A percentile compares a stretch with the other conserved stretches of the same genome.
Evolutionary conservation across 345 rosid species (phyloP).

Genomic region (Bruguiera sexangula): DNA sequence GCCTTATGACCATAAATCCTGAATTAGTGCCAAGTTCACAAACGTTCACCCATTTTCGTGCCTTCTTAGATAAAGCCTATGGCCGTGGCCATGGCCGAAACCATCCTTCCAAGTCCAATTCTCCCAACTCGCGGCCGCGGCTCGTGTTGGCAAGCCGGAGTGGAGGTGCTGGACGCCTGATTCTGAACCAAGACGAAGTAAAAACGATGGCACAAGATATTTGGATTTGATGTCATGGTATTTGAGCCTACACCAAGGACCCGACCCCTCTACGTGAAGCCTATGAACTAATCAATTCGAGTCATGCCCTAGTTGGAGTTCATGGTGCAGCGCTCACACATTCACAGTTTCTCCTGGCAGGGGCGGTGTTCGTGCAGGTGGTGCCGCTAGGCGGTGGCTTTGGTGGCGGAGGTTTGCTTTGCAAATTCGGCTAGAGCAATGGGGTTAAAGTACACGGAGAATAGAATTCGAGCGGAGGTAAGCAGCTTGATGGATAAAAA

Average conservation of each 20-base stretch:
- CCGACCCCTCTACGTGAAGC: slow-evolving; percentile 28
- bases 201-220: slow-evolving; percentile 26
- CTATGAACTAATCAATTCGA: slow-evolving; percentile 40
- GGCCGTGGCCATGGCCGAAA: slow-evolving; percentile 1
- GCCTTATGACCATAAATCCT: slow-evolving; percentile 39
- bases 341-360: slow-evolving; percentile 45
- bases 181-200: slow-evolving; percentile 32
- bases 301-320: slow-evolving; percentile 55
- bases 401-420: slow-evolving; percentile 42
- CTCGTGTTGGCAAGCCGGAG: slow-evolving; percentile 34
- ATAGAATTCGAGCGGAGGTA: slow-evolving; percentile 34
- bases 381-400: slow-evolving; percentile 48
- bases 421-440: slow-evolving; percentile 40
- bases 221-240: slow-evolving; percentile 47
- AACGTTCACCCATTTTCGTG: slow-evolving; percentile 38
- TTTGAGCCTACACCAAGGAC: slow-evolving; percentile 32
- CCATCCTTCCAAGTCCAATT: neutral
- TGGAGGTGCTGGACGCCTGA: slow-evolving; percentile 27
- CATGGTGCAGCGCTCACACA: slow-evolving; percentile 67
- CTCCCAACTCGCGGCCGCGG: slow-evolving; percentile 6
- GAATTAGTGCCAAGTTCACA: slow-evolving; percentile 30
- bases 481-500: slow-evolving; percentile 39
- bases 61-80: slow-evolving; percentile 37
- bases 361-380: slow-evolving; percentile 49
- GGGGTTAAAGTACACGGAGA: slow-evolving; percentile 45